Conservation (phyloP, 2,329 filamentous ascomycete genomes). For the Talaromyces sp. region DNA sequence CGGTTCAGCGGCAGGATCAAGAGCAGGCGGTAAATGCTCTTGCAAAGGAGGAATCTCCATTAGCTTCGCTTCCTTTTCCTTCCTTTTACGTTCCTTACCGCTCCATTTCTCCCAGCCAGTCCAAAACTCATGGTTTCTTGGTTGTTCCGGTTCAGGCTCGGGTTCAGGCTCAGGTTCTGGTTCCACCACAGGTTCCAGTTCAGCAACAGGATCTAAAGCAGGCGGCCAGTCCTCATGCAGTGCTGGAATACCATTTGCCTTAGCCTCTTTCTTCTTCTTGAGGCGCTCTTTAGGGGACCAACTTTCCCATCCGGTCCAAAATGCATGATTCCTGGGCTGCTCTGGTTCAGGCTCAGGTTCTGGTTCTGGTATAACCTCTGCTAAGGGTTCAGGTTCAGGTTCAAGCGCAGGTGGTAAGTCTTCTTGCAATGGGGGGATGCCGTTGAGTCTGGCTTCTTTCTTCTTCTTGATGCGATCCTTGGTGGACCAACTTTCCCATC, state of each 20-base stretch:
- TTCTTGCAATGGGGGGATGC: slow-evolving; percentile 29
- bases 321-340: slow-evolving; percentile 21
- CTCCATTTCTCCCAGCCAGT: slow-evolving; percentile 16
- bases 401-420: slow-evolving; percentile 25
- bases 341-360: slow-evolving; percentile 33
- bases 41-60: slow-evolving; percentile 28
- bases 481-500: slow-evolving; percentile 21
- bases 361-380: slow-evolving; percentile 24
- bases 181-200: slow-evolving; percentile 28
- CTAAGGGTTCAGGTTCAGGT: slow-evolving; percentile 27
- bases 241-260: not conserved
- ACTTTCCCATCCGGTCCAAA: slow-evolving; percentile 20
- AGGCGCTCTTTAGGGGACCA: slow-evolving; percentile 25
- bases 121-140: slow-evolving; percentile 19
- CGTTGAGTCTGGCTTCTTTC: slow-evolving; percentile 37
- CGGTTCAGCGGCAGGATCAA: slow-evolving; percentile 48
- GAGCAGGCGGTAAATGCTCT: slow-evolving; percentile 41
- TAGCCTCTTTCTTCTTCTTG: slow-evolving; percentile 44
- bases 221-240: slow-evolving; percentile 19
- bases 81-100: slow-evolving; percentile 17
- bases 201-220: slow-evolving; percentile 33
- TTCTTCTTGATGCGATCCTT: slow-evolving; percentile 34
- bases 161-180: slow-evolving; percentile 12
- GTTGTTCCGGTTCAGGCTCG: slow-evolving; percentile 28
- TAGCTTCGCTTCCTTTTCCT: slow-evolving; percentile 15